Evolutionary conservation across 352 stramenopile species (phyloP), one percentile per base, ranked within the genome.

Genomic region (Globisporangium okanoganense): DNA sequence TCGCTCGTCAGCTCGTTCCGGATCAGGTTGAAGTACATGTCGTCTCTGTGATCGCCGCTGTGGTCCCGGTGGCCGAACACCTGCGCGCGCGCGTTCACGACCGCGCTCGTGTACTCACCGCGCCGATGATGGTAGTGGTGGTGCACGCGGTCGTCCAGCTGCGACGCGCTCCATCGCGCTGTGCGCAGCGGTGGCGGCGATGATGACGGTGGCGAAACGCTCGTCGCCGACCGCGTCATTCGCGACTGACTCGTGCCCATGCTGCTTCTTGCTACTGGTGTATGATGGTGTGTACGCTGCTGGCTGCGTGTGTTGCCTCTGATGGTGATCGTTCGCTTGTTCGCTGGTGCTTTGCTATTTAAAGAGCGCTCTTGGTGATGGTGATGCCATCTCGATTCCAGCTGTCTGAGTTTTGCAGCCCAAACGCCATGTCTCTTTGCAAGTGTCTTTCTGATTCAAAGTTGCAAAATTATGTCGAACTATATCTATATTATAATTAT

Each of bases 61-160:
- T 6, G 43, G 27, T 59, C 58, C n/a, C 50, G 22, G 43, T 65
- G 50, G 10, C 58, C 49, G 35, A 59, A 65, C 50, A 20, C 22
- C 50, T 57, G 49, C 16, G 49, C 52, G 27, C 43, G 58, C 14
- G 40, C 40, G 31, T 65, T 65, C 25, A 65, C 31, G 27, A 65
- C 58, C 24, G 49, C 48, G 27, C 27, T 29, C 29, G 51, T 53
- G 58, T 65, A 59, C 31, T 65, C 49, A 8, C 36, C 49, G 49
- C 49, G 49, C 8, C 29, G 27, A 18, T 55, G 49, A 18, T 55
- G 49, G 29, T 55, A 55, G 49, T 55, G 49, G 33, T 27, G 49
- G 3, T 36, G 8, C 49, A 12, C 49, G 29, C 49, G 49, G 49
- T 27, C 29, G 29, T 55, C 29, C 16, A 55, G 49, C 20, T 33